Base-by-base conservation (phyloP, 2,329 filamentous ascomycete genomes). In the Madurella fahalii region DNA sequence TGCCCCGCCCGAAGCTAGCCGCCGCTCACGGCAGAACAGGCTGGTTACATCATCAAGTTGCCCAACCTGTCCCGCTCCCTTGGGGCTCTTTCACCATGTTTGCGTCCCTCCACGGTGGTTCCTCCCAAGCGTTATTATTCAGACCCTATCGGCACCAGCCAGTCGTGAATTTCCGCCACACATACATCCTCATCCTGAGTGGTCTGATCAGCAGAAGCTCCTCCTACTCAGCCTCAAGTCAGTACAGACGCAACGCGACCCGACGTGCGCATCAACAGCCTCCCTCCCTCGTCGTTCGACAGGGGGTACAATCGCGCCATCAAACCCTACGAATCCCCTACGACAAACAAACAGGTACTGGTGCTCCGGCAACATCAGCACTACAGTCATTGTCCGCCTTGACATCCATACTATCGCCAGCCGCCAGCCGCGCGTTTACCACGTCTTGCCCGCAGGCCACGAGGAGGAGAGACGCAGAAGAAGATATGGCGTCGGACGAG, bases 401-500 rank as follows among this genome's bases (percentile, higher is more conserved):
- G 25, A 7, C 25, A 25, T 7, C 25, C 25, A 25, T 25, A 25
- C 25, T 25, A 25, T 7, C 25, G 4, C 25, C 25, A 25, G 3
- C 25, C 25, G 25, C 25, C 4, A 4, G 25, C 25, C 25, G 25
- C 25, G 25, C 25, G 25, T 25, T 25, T 25, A 7, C 25, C 25
- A 25, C 25, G 25, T 25, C 25, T 25, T 7, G 4, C 4, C 25
- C 25, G 25, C 25, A 25, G 25, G 25, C 25, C 25, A 7, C 7
- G 25, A 25, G 25, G 25, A 25, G 3, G 7, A 25, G 25, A 4
- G 25, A 25, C 25, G 25, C 25, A 25, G 4, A 7, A 25, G 25
- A 25, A 7, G 25, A 25, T 25, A 90, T 89, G 86, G 82, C 84
- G 8, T 86, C 84, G 51, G 90, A 96, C 77, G 84, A 88, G 58